Base-by-base conservation (phyloP, 2,329 filamentous ascomycete species). In the Penicillium concentricum region DNA sequence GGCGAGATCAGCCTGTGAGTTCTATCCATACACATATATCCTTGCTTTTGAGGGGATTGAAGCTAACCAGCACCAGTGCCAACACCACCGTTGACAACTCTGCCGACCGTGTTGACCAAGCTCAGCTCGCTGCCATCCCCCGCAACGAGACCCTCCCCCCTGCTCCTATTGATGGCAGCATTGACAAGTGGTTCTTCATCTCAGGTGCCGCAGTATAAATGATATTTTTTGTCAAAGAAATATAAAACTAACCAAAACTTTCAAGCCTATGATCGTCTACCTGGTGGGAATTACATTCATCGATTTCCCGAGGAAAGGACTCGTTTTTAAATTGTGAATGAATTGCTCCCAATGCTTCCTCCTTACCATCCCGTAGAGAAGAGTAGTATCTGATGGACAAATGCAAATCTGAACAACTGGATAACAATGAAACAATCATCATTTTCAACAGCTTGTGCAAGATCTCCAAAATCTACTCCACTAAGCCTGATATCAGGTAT, bases 171-270 rank as follows among this genome's bases (percentile, higher is more conserved):
- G 94, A 99, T 75, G 85, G 87, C 75, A 95, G 88, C 79, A 96
- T 97, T 74, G 94, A 99, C 87, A 99, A 99, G 87, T 99, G 94
- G 94, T 99, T 99, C 89, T 99, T 97, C 87, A 99, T 99, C 80
- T 96, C 92, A 77, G 94, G 94, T 79, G 94, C 94, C 74, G 91
- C 92, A 69, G 83, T 88, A 70, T 93, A 90, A 81, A 69, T 61
- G 28, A 59, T 45, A 48, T 32, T 58, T 62, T 46, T 43, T 59
- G 62, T 67, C 68, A 67, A 13, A 51, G 26, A 43, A 34, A n/a
- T 44, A 45, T 51, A 51, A 51, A 51, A 51, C 49, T 51, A 51
- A 61, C 56, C 60, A 61, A 69, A 69, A 71, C 16, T 16, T 32
- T 45, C 38, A 51, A 51, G 49, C 49, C 38, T 51, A 51, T 44